Conservation (phyloP, 768 basidiomycete species). For the Lentinula aciculospora region DNA sequence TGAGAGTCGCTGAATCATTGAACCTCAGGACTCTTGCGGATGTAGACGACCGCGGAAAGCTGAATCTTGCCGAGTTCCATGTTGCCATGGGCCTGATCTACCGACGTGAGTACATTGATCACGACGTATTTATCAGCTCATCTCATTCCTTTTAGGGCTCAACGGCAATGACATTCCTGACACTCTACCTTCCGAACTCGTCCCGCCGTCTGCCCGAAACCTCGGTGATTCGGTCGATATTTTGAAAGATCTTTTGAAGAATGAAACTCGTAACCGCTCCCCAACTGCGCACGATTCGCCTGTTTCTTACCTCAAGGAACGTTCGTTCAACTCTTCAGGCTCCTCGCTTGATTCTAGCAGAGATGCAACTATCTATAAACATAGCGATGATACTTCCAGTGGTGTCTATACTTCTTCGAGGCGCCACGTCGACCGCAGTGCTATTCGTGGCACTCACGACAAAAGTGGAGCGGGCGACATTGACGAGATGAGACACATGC, state of each 20-base stretch:
- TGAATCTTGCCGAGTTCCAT: constrained; percentile 95
- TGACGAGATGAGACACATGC: constrained; percentile 78
- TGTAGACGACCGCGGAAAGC: constrained; percentile 87
- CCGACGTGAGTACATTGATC: constrained; percentile 58
- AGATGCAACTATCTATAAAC: constrained; percentile 92
- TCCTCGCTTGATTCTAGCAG: constrained; percentile 52
- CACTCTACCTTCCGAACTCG: constrained; percentile 78
- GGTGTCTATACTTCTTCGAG: constrained; percentile 75
- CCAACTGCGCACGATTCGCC: constrained; percentile 47
- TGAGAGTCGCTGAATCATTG: neutral
- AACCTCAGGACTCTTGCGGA: constrained; percentile 81
- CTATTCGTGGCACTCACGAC: constrained; percentile 72
- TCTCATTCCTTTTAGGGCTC: constrained; percentile 47
- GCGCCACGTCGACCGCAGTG: constrained; percentile 81
- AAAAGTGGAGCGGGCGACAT: constrained; percentile 62
- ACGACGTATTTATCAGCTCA: neutral
- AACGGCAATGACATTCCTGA: constrained; percentile 92
- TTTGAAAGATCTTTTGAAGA: constrained; percentile 79
- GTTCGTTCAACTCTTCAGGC: constrained; percentile 57
- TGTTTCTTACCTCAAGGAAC: constrained; percentile 58
- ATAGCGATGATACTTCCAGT: constrained; percentile 57
- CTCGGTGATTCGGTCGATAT: constrained; percentile 87
- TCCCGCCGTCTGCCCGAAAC: constrained; percentile 88
- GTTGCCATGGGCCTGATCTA: constrained; percentile 99
- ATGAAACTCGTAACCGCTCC: constrained; percentile 75